Evolutionary conservation across 768 basidiomycete species (phyloP).

Genomic region (Boletus pseudopeckii): DNA sequence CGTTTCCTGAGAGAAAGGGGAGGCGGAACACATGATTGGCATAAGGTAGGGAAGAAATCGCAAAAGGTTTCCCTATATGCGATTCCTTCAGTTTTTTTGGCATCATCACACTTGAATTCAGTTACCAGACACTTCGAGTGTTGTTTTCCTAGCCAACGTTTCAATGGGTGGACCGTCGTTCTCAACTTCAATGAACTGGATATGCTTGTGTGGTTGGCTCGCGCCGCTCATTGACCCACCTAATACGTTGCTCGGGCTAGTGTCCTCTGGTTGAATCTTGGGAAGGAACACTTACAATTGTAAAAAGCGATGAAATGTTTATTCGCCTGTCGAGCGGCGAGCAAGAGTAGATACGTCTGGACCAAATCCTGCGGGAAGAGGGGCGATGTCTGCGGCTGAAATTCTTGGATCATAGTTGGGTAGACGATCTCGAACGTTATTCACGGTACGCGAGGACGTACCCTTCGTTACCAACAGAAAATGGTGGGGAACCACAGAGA

Average conservation of each 20-base stretch:
- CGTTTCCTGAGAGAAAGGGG: constrained; percentile 20
- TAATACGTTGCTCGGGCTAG: constrained; percentile 24
- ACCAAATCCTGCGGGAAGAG: constrained; percentile 76
- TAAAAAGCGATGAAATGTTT: constrained; percentile 79
- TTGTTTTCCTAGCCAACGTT: constrained; percentile 53
- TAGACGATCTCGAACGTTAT: background rate
- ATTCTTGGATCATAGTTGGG: constrained; percentile 45
- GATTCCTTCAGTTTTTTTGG: constrained; percentile 1
- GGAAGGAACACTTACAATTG: constrained; percentile 58
- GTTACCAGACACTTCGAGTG: constrained; percentile 45
- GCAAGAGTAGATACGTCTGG: constrained; percentile 69
- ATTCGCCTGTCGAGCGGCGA: constrained; percentile 60
- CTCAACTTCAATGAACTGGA: constrained; percentile 77
- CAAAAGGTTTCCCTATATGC: constrained; percentile 65
- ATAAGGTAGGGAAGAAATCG: constrained; percentile 65
- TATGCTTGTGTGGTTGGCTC: constrained; percentile 86
- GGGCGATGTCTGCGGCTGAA: constrained; percentile 74
- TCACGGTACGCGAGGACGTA: constrained; percentile 27
- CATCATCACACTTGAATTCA: background rate
- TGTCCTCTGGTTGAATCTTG: background rate
- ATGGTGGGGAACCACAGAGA: constrained; percentile 77
- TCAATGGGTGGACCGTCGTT: constrained; percentile 76
- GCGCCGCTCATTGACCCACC: constrained; percentile 81
- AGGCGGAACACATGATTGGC: constrained; percentile 73
- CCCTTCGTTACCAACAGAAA: constrained; percentile 88